Evolutionary conservation across 768 basidiomycete genomes (phyloP).

Genomic region (Crucibulum laeve): DNA sequence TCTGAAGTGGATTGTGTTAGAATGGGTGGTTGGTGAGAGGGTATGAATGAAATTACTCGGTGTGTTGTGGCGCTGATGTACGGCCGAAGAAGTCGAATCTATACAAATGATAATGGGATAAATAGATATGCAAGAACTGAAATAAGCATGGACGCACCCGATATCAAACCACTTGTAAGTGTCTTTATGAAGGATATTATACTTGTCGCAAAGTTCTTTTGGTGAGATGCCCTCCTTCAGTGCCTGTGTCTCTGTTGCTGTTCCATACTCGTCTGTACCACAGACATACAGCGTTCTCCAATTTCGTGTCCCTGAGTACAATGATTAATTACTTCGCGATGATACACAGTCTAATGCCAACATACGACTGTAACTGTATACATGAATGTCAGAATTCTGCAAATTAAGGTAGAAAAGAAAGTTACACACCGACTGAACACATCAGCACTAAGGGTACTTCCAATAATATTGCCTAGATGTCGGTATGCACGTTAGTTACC

Average conservation of each 20-base stretch:
- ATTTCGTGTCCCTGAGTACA: constrained; percentile 62
- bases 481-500: constrained; percentile 7
- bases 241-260: constrained; percentile 97
- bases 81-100: constrained; percentile 97
- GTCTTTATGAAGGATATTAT: constrained; percentile 81
- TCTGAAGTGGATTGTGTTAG: constrained; percentile 31
- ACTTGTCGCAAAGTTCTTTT: constrained; percentile 83
- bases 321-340: neutral
- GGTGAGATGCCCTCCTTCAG: constrained; percentile 82
- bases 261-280: constrained; percentile 99
- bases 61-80: constrained; percentile 86
- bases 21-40: constrained; percentile 1
- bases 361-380: constrained; percentile 55
- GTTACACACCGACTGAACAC: constrained; percentile 83
- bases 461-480: constrained; percentile 93
- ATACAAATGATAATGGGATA: constrained; percentile 5
- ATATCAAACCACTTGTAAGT: constrained; percentile 99
- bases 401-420: neutral
- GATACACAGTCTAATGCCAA: constrained; percentile 1
- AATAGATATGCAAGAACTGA: neutral
- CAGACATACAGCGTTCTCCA: constrained; percentile 90
- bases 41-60: constrained; percentile 50
- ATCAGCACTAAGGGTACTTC: constrained; percentile 95
- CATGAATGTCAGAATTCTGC: neutral
- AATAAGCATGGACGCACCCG: constrained; percentile 45